Conservation (phyloP, 2,329 filamentous ascomycete genomes). For the Drechmeria coniospora region DNA sequence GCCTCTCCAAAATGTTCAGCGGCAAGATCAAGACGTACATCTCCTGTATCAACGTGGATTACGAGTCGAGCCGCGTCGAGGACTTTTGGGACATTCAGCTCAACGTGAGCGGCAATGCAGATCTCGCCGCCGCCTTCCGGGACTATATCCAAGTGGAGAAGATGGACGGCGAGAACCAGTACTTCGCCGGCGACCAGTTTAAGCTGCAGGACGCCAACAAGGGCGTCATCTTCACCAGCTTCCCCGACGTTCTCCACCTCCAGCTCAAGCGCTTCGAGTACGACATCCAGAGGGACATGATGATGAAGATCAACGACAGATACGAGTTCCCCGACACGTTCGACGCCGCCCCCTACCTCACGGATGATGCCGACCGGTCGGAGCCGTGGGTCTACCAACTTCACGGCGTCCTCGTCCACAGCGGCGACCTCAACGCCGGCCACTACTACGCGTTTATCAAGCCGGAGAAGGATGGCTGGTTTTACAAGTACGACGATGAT, state of each 20-base stretch:
- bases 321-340: constrained; percentile 80
- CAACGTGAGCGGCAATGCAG: constrained; percentile 89
- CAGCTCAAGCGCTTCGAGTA: constrained; percentile 98
- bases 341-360: constrained; percentile 75
- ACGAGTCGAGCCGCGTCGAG: constrained; percentile 87
- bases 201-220: constrained; percentile 95
- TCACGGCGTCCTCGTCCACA: constrained; percentile 91
- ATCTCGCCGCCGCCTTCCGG: constrained; percentile 82
- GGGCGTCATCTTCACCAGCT: constrained; percentile 91
- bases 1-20: constrained; percentile 79
- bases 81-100: constrained; percentile 99
- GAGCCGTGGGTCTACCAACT: constrained; percentile 86
- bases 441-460: constrained; percentile 98
- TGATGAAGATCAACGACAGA: constrained; percentile 97
- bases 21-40: constrained; percentile 99
- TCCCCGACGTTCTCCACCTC: constrained; percentile 84
- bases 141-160: constrained; percentile 96
- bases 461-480: constrained; percentile 80
- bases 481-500: constrained; percentile 96
- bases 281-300: constrained; percentile 85
- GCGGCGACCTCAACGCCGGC: constrained; percentile 88
- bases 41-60: constrained; percentile 94
- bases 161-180: constrained; percentile 96
- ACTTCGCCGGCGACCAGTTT: constrained; percentile 77
- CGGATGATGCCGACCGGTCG: constrained; percentile 70